Evolutionary conservation across 2,329 filamentous ascomycete species (phyloP), one percentile per base, ranked within the genome.

Genomic region (Fusarium sp.): DNA sequence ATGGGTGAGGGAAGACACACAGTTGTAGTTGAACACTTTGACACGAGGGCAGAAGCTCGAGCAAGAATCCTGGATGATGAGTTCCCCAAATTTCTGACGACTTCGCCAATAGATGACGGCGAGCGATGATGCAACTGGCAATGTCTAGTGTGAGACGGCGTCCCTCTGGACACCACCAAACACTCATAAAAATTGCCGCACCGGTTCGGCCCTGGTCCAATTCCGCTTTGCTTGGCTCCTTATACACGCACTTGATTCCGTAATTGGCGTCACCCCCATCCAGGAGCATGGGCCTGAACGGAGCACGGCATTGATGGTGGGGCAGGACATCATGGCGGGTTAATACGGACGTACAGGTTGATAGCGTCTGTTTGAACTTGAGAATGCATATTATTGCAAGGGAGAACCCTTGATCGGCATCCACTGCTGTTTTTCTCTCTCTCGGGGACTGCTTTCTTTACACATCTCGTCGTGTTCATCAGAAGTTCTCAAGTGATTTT

Each of bases 181-280:
- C 38, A 24, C 54, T 45, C 59, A 51, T 69, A 28, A 47, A 76
- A 78, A 76, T 78, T 78, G 62, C 73, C 75, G 73, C 76, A 78
- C 62, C 42, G 28, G 48, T 54, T 69, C 53, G 36, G 55, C 30
- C 60, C 51, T 66, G 50, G 64, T 58, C 48, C 38, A 51, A 42
- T 70, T 36, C 68, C 48, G 28, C 72, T 47, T 60, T 56, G 6
- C 32, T 55, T 42, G 55, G 58, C 55, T 59, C 24, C 59, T 45
- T n/a, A 48, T 38, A 30, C 48, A 39, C 63, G 51, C 50, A 47
- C 24, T 72, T 36, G 70, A 57, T 60, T 68, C 71, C 71, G 65
- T 58, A 72, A 72, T 59, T 57, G 63, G 72, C 38, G 64, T 72
- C 45, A 41, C 54, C 57, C 55, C 60, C 63, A 64, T 75, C 64